These are phyloP conservation scores for Candida anutae DNA, from an alignment of 1,139 yeast genomes.

Conservation along the genomic window DNA sequence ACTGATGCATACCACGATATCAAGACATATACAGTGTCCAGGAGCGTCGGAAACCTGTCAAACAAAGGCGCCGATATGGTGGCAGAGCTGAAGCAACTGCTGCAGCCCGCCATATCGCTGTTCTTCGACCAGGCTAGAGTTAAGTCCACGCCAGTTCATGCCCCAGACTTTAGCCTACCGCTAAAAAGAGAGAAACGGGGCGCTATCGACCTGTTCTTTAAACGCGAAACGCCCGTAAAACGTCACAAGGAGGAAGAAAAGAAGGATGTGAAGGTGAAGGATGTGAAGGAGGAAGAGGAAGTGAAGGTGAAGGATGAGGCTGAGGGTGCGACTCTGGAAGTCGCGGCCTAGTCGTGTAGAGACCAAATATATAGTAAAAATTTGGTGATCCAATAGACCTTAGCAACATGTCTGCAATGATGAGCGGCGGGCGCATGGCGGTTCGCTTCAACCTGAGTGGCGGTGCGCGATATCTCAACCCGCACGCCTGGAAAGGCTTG, in stretches of 20 bases:
- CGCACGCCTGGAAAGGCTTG: slow-evolving; percentile 62
- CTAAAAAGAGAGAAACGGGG: too few species aligned
- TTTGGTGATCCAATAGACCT: too few species aligned
- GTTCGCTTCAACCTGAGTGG: too few species aligned
- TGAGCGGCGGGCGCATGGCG: too few species aligned
- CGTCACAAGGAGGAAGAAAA: too few species aligned
- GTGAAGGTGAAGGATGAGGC: slow-evolving; percentile 1
- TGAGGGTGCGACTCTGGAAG: background rate
- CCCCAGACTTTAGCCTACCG: too few species aligned
- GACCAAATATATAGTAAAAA: too few species aligned
- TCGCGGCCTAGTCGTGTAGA: too few species aligned
- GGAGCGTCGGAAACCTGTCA: slow-evolving; percentile 56
- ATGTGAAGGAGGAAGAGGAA: slow-evolving; percentile 2
- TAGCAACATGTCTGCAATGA: too few species aligned
- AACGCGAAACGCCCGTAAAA: too few species aligned
- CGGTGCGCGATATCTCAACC: slow-evolving; percentile 44
- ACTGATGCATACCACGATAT: slow-evolving; percentile 37
- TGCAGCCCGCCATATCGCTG: slow-evolving; percentile 19
- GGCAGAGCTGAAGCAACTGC: slow-evolving; percentile 11
- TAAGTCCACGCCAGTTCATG: too few species aligned
- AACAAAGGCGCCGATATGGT: slow-evolving; percentile 8
- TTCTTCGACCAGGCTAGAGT: slow-evolving; percentile 22
- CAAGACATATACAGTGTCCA: slow-evolving; percentile 48
- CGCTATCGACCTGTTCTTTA: too few species aligned
- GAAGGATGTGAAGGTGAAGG: slow-evolving; percentile 2